These are phyloP conservation scores for Aphanomyces euteiches DNA, from an alignment of 352 stramenopile species.

Conservation along the genomic window DNA sequence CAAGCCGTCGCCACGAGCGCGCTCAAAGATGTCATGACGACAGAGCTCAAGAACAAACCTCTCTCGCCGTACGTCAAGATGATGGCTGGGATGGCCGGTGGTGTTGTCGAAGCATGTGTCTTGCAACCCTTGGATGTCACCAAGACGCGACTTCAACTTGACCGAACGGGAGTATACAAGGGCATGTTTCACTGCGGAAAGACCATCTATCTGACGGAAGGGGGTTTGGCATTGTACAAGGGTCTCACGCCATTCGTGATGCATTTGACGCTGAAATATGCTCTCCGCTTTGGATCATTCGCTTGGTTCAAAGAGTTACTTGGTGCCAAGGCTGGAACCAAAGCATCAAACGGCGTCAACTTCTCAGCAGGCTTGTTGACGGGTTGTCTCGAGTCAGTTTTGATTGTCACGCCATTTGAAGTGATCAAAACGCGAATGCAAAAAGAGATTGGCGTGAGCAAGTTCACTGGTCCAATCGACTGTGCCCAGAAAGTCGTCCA, in stretches of 20 bases:
- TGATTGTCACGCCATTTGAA: slow-evolving; percentile 97
- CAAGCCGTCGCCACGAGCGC: slow-evolving; percentile 53
- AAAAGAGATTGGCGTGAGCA: slow-evolving; percentile 88
- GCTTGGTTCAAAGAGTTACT: slow-evolving; percentile 84
- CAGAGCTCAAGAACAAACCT: slow-evolving; percentile 60
- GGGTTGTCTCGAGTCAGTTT: slow-evolving; percentile 92
- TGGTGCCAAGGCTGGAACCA: slow-evolving; percentile 61
- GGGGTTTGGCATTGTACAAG: slow-evolving; percentile 75
- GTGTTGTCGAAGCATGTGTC: slow-evolving; percentile 78
- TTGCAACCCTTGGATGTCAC: slow-evolving; percentile 82
- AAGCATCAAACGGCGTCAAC: slow-evolving; percentile 69
- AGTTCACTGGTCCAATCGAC: slow-evolving; percentile 85
- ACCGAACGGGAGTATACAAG: slow-evolving; percentile 70
- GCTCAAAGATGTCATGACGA: slow-evolving; percentile 68
- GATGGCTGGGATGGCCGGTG: slow-evolving; percentile 79
- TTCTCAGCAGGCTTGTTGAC: slow-evolving; percentile 88
- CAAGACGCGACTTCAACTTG: slow-evolving; percentile 83
- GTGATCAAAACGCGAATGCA: slow-evolving; percentile 98
- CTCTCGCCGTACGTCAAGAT: slow-evolving; percentile 83
- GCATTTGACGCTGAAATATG: slow-evolving; percentile 89
- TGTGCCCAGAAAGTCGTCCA: slow-evolving; percentile 88
- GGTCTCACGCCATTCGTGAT: slow-evolving; percentile 80
- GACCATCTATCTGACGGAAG: slow-evolving; percentile 81
- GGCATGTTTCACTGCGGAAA: slow-evolving; percentile 77
- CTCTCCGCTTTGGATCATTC: slow-evolving; percentile 80